Conservation (phyloP, 2,329 filamentous ascomycete species). For the Aspergillus sp. region DNA sequence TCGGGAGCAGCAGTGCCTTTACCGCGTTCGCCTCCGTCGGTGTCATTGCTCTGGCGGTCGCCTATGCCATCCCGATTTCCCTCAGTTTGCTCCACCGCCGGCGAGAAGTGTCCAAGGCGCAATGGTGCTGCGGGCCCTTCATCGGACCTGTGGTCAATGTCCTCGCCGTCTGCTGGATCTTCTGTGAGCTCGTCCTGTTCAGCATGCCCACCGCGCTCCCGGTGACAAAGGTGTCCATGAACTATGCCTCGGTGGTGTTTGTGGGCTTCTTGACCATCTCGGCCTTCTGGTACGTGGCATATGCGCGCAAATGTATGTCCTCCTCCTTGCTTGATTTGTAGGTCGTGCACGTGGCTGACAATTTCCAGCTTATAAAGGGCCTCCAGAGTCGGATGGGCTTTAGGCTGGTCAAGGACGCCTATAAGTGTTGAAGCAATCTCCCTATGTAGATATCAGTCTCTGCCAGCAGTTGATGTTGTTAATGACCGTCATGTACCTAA, state of each 20-base stretch:
- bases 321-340: neutral
- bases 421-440: too few species aligned
- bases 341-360: slow-evolving; percentile 2
- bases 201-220: slow-evolving; percentile 46
- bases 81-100: slow-evolving; percentile 42
- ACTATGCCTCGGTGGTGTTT: slow-evolving; percentile 52
- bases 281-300: slow-evolving; percentile 42
- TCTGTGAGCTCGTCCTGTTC: slow-evolving; percentile 46
- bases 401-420: too few species aligned
- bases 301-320: slow-evolving; percentile 43
- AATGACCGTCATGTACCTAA: too few species aligned
- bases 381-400: slow-evolving; percentile 22
- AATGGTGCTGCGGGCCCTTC: slow-evolving; percentile 38
- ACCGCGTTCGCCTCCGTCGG: slow-evolving; percentile 46
- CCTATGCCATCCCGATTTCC: slow-evolving; percentile 48
- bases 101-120: slow-evolving; percentile 39
- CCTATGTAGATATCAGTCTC: too few species aligned
- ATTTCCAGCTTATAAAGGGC: slow-evolving; percentile 25
- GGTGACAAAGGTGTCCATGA: slow-evolving; percentile 45
- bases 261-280: slow-evolving; percentile 45
- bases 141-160: slow-evolving; percentile 40
- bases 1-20: slow-evolving; percentile 41
- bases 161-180: slow-evolving; percentile 43
- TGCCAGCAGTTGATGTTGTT: too few species aligned
- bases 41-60: slow-evolving; percentile 47